phyloP scores from a whole-genome alignment of 2,329 filamentous ascomycete genomes.

The Ceratocystis destructans region DNA sequence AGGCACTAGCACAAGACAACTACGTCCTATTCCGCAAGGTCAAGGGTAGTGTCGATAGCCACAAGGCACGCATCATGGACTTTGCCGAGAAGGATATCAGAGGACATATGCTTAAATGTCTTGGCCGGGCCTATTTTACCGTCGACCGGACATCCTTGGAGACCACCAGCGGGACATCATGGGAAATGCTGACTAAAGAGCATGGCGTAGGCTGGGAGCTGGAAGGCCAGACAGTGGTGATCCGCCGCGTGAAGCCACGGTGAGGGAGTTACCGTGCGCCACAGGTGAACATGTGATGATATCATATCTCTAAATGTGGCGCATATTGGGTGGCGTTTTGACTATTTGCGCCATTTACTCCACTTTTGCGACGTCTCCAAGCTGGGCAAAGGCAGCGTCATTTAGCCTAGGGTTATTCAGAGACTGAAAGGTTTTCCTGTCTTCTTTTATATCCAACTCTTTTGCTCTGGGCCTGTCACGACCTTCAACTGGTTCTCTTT shows the following conservation, averaged over 20 bases:
- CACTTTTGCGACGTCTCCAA: neutral
- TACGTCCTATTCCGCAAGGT: slow-evolving; percentile 66
- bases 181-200: slow-evolving; percentile 53
- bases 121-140: slow-evolving; percentile 66
- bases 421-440: slow-evolving; percentile 1
- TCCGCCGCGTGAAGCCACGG: slow-evolving; percentile 42
- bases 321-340: neutral
- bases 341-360: no score
- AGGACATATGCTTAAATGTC: slow-evolving; percentile 68
- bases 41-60: slow-evolving; percentile 61
- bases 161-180: slow-evolving; percentile 51
- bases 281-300: neutral
- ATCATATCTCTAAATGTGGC: neutral
- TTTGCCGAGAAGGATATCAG: slow-evolving; percentile 65
- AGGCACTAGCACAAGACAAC: slow-evolving; percentile 64
- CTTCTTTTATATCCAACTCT: slow-evolving; percentile 1
- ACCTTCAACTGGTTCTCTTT: neutral
- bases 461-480: neutral
- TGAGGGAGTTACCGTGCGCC: neutral
- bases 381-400: neutral
- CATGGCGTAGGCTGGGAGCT: slow-evolving; percentile 77
- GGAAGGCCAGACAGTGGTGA: slow-evolving; percentile 59
- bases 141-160: slow-evolving; percentile 59
- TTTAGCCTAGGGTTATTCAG: slow-evolving; percentile 11
- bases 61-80: slow-evolving; percentile 65